Percentiles rank a stretch among this genome's conserved stretches.
Conservation (phyloP, 495 filamentous ascomycete genomes). For the Friedmanniomyces simplex region DNA sequence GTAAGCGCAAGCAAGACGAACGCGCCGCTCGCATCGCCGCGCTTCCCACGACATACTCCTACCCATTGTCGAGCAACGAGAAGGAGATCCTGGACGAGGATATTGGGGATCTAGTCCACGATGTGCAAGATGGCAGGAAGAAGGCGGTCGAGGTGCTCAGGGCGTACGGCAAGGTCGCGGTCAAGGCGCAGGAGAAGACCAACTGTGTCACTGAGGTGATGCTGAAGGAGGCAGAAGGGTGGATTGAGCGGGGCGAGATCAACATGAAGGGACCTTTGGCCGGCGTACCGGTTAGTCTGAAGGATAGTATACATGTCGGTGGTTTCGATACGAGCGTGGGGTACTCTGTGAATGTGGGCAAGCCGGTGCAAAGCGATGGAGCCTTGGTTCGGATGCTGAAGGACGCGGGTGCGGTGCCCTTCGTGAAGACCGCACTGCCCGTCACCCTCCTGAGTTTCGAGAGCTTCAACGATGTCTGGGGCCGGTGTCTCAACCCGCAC, state of each 20-base stretch:
- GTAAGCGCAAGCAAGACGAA: slow-evolving; percentile 68
- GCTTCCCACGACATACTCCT: slow-evolving; percentile 56
- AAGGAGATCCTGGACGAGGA: slow-evolving; percentile 57
- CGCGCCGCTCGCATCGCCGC: slow-evolving; percentile 56
- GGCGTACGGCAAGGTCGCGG: slow-evolving; percentile 82
- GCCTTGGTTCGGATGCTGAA: slow-evolving; percentile 67
- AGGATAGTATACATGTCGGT: slow-evolving; percentile 74
- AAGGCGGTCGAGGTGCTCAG: slow-evolving; percentile 52
- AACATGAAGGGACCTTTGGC: slow-evolving; percentile 78
- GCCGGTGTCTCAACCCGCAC: slow-evolving; percentile 73
- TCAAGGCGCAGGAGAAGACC: slow-evolving; percentile 75
- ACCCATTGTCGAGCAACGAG: slow-evolving; percentile 50
- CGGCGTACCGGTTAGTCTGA: slow-evolving; percentile 80
- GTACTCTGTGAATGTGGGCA: slow-evolving; percentile 61
- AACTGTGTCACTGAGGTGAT: slow-evolving; percentile 91
- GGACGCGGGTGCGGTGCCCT: slow-evolving; percentile 90
- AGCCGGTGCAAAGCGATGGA: slow-evolving; percentile 57
- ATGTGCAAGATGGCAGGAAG: slow-evolving; percentile 59
- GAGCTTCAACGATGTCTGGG: slow-evolving; percentile 79
- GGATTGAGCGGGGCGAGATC: slow-evolving; percentile 52
- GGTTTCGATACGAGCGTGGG: slow-evolving; percentile 85
- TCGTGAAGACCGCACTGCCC: slow-evolving; percentile 92
- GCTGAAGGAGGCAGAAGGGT: slow-evolving; percentile 68
- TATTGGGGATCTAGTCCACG: slow-evolving; percentile 65
- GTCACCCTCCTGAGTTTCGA: slow-evolving; percentile 89